Percentiles rank a stretch among this genome's conserved stretches.
These are phyloP conservation scores for Danielia reshetovae DNA, from an alignment of 805 yeast species.

Conservation along the genomic window DNA sequence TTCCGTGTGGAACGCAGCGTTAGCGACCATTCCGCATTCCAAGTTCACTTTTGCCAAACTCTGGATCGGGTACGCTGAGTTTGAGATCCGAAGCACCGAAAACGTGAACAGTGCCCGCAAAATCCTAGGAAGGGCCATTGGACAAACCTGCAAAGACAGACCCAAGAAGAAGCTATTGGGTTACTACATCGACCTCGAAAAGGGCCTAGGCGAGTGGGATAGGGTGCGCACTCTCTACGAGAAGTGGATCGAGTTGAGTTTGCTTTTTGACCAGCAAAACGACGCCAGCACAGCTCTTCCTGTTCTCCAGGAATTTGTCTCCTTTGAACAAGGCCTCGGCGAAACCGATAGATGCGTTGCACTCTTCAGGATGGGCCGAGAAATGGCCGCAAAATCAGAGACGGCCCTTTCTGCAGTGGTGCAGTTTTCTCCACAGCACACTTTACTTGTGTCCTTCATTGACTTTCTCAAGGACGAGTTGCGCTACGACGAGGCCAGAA, in stretches of 20 bases:
- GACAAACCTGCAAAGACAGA: constrained; percentile 36
- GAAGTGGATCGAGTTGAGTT: constrained; percentile 48
- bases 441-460: constrained; percentile 36
- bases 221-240: constrained; percentile 72
- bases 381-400: constrained; percentile 7
- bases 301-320: constrained; percentile 63
- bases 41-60: constrained; percentile 63
- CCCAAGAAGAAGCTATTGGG: constrained; percentile 58
- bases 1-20: constrained; percentile 45
- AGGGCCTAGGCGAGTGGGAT: constrained; percentile 69
- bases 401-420: constrained; percentile 17
- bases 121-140: constrained; percentile 69
- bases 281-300: constrained; percentile 3
- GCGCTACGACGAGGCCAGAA: constrained; percentile 54
- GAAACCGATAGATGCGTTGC: constrained; percentile 68
- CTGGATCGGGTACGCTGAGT: constrained; percentile 71
- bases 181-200: constrained; percentile 67
- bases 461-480: constrained; percentile 59
- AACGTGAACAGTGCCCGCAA: constrained; percentile 55
- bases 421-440: constrained; percentile 19
- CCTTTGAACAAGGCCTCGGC: constrained; percentile 61
- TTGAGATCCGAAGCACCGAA: constrained; percentile 55
- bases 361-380: constrained; percentile 50
- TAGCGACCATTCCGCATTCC: constrained; percentile 53
- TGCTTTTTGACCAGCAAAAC: constrained; percentile 6